Conservation (phyloP, 2,329 filamentous ascomycete genomes). For the Aspergillus novoparasiticus region DNA sequence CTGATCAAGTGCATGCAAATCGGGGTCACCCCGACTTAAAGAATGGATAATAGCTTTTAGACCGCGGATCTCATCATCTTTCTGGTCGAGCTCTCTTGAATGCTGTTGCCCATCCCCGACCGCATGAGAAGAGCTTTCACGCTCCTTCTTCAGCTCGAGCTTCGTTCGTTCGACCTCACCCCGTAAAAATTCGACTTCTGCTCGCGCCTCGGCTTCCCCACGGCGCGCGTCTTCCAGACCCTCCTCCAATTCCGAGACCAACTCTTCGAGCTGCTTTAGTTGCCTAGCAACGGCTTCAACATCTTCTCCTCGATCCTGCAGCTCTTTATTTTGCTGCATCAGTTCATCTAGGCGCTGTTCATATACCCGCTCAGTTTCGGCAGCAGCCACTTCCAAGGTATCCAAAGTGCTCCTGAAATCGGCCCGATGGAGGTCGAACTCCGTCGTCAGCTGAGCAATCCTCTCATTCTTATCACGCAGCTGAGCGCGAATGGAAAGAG, state of each 20-base stretch:
- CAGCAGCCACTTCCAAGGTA: conserved; percentile 90
- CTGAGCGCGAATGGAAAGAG: conserved; percentile 74
- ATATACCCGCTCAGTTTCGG: conserved; percentile 92
- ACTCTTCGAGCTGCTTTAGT: conserved; percentile 90
- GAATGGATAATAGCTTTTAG: conserved; percentile 98
- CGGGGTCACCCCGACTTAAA: conserved; percentile 67
- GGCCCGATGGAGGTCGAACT: conserved; percentile 92
- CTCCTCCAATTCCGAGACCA: conserved; percentile 95
- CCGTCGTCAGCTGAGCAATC: conserved; percentile 86
- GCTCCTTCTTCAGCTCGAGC: conserved; percentile 82
- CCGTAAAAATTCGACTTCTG: conserved; percentile 91
- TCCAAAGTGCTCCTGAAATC: conserved; percentile 98
- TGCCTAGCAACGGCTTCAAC: conserved; percentile 89
- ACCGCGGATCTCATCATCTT: conserved; percentile 95
- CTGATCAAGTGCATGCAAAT: conserved; percentile 31
- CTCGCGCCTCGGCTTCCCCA: conserved; percentile 91
- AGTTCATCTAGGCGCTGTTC: conserved; percentile 65
- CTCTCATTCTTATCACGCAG: conserved; percentile 96
- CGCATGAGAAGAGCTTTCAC: conserved; percentile 72
- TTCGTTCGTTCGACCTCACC: conserved; percentile 92
- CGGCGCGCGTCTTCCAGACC: conserved; percentile 91
- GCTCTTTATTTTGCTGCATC: conserved; percentile 77
- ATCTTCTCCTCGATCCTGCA: conserved; percentile 81
- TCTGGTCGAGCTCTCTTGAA: conserved; percentile 82
- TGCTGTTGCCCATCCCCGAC: conserved; percentile 46